Percentiles rank a stretch among this genome's conserved stretches.
Evolutionary conservation across 2,329 filamentous ascomycete species (phyloP).

Genomic region (Ascomycota sp.): DNA sequence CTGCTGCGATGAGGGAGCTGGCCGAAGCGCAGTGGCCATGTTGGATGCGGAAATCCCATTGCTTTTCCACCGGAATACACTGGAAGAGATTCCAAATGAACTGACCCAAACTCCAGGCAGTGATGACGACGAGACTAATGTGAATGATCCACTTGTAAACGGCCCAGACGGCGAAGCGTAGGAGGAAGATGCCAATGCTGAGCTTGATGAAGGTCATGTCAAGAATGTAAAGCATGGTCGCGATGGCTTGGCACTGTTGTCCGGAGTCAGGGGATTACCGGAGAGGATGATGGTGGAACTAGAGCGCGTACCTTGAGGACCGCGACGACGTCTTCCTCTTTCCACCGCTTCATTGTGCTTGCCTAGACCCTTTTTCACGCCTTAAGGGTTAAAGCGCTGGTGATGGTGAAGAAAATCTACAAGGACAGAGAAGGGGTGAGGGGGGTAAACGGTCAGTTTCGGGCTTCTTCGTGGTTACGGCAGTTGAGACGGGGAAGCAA

Average conservation of each 20-base stretch:
- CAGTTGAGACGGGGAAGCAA: constrained; percentile 6
- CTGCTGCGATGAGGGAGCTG: constrained; percentile 23
- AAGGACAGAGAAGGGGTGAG: no score
- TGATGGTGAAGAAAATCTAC: constrained; percentile 24
- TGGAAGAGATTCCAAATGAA: constrained; percentile 34
- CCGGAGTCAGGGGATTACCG: no score
- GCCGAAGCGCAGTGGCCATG: constrained; percentile 20
- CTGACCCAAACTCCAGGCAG: constrained; percentile 23
- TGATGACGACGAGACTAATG: constrained; percentile 22
- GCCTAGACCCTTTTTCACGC: constrained; percentile 22
- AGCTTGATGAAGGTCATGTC: constrained; percentile 38
- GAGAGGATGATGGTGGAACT: no score
- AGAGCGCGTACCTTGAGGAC: constrained; percentile 21
- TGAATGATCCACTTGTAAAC: constrained; percentile 28
- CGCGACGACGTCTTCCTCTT: constrained; percentile 17
- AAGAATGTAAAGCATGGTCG: constrained; percentile 26
- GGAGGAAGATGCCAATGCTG: constrained; percentile 30
- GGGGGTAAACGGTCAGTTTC: no score
- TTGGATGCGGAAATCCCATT: constrained; percentile 31
- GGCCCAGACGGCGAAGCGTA: constrained; percentile 23
- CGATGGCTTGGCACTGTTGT: constrained; percentile 31
- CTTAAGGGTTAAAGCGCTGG: constrained; percentile 24
- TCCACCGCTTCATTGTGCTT: constrained; percentile 24
- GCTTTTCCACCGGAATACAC: constrained; percentile 26
- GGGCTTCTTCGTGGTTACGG: no score